Conservation (phyloP, 2,329 filamentous ascomycete genomes). For the Aspergillus floridensis region DNA sequence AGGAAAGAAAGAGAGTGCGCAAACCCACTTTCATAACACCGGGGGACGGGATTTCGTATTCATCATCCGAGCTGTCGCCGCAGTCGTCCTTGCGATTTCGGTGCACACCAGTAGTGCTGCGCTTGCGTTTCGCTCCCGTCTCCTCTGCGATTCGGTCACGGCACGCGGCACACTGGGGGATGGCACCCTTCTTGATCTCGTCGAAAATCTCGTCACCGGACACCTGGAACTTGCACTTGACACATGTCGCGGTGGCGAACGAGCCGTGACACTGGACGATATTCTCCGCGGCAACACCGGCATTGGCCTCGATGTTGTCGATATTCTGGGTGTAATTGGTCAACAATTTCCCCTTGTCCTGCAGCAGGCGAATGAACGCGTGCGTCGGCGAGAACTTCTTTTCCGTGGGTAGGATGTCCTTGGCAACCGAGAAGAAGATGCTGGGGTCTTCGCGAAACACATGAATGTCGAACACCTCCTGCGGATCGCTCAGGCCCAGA, state of each 20-base stretch:
- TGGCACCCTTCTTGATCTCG: conserved; percentile 70
- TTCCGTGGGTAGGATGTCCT: conserved; percentile 80
- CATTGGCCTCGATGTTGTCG: conserved; percentile 87
- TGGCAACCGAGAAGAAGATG: conserved; percentile 88
- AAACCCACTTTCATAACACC: conserved; percentile 71
- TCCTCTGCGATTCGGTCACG: conserved; percentile 50
- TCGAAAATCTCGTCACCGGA: conserved; percentile 74
- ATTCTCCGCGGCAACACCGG: conserved; percentile 76
- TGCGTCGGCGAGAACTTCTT: conserved; percentile 87
- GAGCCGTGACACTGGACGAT: conserved; percentile 95
- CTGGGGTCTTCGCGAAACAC: conserved; percentile 82
- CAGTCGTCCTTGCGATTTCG: conserved; percentile 56
- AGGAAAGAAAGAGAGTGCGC: background rate
- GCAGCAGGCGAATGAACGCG: conserved; percentile 84
- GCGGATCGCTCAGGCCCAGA: conserved; percentile 76
- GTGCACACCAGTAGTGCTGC: conserved; percentile 47
- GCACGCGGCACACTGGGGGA: conserved; percentile 77
- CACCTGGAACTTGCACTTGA: conserved; percentile 74
- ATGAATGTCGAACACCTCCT: conserved; percentile 91
- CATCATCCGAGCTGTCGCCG: conserved; percentile 57
- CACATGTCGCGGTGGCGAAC: conserved; percentile 87
- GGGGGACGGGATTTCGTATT: conserved; percentile 64
- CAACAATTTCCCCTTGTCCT: conserved; percentile 82
- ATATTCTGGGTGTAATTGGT: conserved; percentile 99
- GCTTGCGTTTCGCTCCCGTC: conserved; percentile 53